A percentile compares a stretch with the other conserved stretches of the same genome.
Conservation (phyloP, 2,329 filamentous ascomycete genomes). For the Penicillium sp. region DNA sequence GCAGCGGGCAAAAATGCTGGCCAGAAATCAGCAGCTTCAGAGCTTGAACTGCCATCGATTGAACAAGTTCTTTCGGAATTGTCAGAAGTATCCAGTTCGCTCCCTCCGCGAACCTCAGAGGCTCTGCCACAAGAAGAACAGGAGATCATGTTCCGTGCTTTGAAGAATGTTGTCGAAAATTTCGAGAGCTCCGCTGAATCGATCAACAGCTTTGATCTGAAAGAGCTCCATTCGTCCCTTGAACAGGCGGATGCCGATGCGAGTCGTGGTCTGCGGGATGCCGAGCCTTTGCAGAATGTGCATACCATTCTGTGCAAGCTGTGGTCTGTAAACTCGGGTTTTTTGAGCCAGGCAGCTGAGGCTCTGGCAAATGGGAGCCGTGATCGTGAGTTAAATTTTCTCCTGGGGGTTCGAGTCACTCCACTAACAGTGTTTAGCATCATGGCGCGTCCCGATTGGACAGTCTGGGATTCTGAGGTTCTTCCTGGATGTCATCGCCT, state of each 20-base stretch:
- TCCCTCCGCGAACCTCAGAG: conserved; percentile 22
- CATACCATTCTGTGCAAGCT: conserved; percentile 37
- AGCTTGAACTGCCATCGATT: conserved; percentile 31
- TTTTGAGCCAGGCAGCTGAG: conserved; percentile 42
- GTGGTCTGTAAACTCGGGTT: conserved; percentile 41
- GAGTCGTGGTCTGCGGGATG: conserved; percentile 24
- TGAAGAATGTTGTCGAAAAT: conserved; percentile 36
- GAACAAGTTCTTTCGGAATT: conserved; percentile 31
- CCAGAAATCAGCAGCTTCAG: neutral
- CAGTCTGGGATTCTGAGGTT: conserved; percentile 46
- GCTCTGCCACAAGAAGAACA: conserved; percentile 34
- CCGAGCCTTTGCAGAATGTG: conserved; percentile 32
- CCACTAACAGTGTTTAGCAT: conserved; percentile 31
- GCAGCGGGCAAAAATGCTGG: conserved; percentile 6
- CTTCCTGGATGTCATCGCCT: conserved; percentile 45
- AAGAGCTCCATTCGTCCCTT: conserved; percentile 35
- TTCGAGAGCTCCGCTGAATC: conserved; percentile 29
- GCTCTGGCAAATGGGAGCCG: conserved; percentile 48
- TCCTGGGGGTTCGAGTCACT: neutral
- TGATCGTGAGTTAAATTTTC: conserved; percentile 45
- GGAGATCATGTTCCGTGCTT: conserved; percentile 37
- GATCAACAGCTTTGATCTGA: conserved; percentile 28
- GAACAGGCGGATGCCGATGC: conserved; percentile 33
- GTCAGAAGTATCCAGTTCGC: conserved; percentile 22
- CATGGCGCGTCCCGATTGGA: conserved; percentile 45